These are phyloP conservation scores for Diplotaxis tenuifolia DNA, from an alignment of 345 rosid species.

Conservation along the genomic window DNA sequence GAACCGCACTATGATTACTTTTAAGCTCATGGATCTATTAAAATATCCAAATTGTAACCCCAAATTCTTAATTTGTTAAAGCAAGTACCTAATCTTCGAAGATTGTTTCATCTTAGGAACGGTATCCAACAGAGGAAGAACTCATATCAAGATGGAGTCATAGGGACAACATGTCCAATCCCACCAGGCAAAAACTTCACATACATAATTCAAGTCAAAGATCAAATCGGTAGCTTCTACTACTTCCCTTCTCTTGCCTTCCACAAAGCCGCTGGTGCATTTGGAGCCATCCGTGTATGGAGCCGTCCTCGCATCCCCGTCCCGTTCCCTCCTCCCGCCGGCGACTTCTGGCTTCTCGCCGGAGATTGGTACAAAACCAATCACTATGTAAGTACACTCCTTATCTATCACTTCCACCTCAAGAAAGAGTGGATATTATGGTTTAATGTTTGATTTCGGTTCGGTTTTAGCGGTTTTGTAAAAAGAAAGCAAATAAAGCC, in stretches of 20 bases:
- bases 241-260: conserved; percentile 84
- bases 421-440: background rate
- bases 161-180: conserved; percentile 89
- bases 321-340: conserved; percentile 71
- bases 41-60: background rate
- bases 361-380: conserved; percentile 90
- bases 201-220: conserved; percentile 77
- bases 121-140: conserved; percentile 90
- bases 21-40: background rate
- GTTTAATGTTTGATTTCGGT: background rate
- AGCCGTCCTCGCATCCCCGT: conserved; percentile 86
- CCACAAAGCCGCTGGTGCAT: conserved; percentile 96
- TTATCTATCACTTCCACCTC: background rate
- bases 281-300: conserved; percentile 76
- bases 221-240: conserved; percentile 87
- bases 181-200: conserved; percentile 84
- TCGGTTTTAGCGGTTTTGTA: background rate
- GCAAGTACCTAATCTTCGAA: background rate
- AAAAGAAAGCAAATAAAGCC: background rate
- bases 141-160: conserved; percentile 83
- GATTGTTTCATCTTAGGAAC: conserved; percentile 45
- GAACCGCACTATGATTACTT: background rate
- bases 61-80: background rate
- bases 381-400: conserved; percentile 54
- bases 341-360: conserved; percentile 65